phyloP scores from a whole-genome alignment of 208 protist genomes.

The Acanthamoeba triangularis region DNA sequence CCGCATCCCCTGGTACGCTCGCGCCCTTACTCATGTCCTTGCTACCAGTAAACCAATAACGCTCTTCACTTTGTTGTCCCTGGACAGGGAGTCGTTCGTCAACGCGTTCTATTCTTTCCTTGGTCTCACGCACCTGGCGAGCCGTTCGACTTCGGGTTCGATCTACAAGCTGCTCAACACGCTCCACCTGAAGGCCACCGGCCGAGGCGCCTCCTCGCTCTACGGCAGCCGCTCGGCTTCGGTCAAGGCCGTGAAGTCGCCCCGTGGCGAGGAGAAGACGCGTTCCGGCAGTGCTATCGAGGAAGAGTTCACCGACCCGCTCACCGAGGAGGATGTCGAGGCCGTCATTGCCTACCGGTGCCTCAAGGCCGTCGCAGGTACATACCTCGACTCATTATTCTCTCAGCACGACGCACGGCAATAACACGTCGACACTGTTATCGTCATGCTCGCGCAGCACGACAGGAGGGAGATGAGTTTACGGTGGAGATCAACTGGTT shows the following conservation, averaged over 20 bases:
- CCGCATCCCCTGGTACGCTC: conserved; percentile 35
- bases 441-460: background rate
- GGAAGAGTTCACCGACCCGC: conserved; percentile 32
- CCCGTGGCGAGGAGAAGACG: background rate
- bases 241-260: background rate
- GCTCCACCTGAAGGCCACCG: conserved; percentile 38
- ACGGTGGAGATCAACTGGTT: conserved; percentile 70
- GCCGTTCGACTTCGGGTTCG: background rate
- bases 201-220: background rate
- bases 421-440: background rate
- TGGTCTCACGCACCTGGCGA: background rate
- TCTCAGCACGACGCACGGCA: background rate
- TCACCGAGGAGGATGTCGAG: conserved; percentile 44
- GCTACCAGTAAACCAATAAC: no score
- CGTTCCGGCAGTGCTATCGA: background rate
- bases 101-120: conserved; percentile 49
- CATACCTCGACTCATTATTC: background rate
- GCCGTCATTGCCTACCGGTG: conserved; percentile 51
- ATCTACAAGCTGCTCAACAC: conserved; percentile 45
- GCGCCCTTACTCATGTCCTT: no score
- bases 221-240: background rate
- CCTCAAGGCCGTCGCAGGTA: conserved; percentile 21
- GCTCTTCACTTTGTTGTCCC: no score
- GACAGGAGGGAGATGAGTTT: conserved; percentile 36
- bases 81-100: conserved; percentile 42